A percentile compares a stretch with the other conserved stretches of the same genome.
phyloP scores from a whole-genome alignment of 768 basidiomycete genomes.

The Leucosporidium yakuticum region DNA sequence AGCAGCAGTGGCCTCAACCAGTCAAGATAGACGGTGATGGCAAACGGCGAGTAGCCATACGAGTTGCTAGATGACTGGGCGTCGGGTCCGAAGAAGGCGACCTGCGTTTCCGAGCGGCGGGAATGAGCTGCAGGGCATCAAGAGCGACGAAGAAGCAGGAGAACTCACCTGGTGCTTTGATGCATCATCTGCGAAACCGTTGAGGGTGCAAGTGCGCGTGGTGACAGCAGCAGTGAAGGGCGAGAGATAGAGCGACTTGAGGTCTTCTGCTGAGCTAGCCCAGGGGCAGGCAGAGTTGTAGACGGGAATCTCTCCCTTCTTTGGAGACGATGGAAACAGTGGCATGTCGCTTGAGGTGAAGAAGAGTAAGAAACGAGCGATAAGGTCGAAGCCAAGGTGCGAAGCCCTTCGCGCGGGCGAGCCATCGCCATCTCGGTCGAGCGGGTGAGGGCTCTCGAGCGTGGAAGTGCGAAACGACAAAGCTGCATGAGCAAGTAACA shows the following conservation, averaged over 20 bases:
- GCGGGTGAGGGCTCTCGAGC: no score
- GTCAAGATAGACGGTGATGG: constrained; percentile 58
- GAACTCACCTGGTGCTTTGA: constrained; percentile 55
- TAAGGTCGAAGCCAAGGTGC: no score
- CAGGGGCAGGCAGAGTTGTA: constrained; percentile 76
- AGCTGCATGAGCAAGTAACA: no score
- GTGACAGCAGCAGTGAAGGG: constrained; percentile 70
- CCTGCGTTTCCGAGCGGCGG: not conserved
- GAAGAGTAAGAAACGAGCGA: no score
- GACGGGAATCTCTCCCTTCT: constrained; percentile 39
- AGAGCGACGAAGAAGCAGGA: not conserved
- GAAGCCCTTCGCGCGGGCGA: no score
- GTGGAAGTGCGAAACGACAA: no score
- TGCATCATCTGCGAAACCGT: constrained; percentile 63
- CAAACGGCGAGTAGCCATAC: constrained; percentile 79
- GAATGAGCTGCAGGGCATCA: constrained; percentile 1
- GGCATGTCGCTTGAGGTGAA: constrained; percentile 5
- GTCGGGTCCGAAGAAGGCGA: constrained; percentile 36
- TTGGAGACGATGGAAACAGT: constrained; percentile 7
- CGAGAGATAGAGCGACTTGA: constrained; percentile 60
- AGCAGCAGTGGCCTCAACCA: constrained; percentile 56
- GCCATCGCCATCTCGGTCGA: no score
- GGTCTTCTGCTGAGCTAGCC: constrained; percentile 64
- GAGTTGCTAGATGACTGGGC: constrained; percentile 63
- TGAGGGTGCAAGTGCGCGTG: constrained; percentile 66